phyloP scores from a whole-genome alignment of 805 yeast species.

The Teunomyces kruisii region DNA sequence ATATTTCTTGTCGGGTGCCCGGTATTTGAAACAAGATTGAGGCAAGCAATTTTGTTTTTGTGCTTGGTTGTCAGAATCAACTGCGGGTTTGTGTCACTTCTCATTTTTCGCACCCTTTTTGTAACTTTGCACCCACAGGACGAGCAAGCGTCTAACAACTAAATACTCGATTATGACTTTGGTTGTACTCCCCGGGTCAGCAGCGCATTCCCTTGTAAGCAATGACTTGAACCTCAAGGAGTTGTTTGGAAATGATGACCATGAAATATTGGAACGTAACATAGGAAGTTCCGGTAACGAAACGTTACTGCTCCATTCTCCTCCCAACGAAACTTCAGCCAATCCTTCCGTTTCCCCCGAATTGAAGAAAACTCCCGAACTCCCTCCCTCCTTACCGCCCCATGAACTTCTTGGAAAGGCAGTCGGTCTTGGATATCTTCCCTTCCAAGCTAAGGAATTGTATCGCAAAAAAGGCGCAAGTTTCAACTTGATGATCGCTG shows the following conservation, averaged over 20 bases:
- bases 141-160: neutral
- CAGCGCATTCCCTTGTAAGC: neutral
- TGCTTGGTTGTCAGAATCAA: neutral
- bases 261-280: neutral
- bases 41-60: neutral
- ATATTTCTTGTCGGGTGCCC: no score
- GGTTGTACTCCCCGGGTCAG: neutral
- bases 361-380: neutral
- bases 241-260: neutral
- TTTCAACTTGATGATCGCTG: slow-evolving; percentile 41
- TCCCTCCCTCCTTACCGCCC: neutral
- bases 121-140: slow-evolving; percentile 3
- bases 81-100: neutral
- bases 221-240: neutral
- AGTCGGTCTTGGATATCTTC: slow-evolving; percentile 26
- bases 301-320: neutral
- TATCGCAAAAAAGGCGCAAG: slow-evolving; percentile 27
- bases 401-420: neutral
- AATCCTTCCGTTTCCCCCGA: neutral
- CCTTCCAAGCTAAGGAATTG: slow-evolving; percentile 27
- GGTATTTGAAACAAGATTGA: no score
- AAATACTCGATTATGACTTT: neutral
- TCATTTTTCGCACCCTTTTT: slow-evolving; percentile 1
- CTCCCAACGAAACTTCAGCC: neutral
- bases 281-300: neutral